Base-by-base conservation (phyloP, 2,329 filamentous ascomycete species). In the Nigrograna mackinnonii region DNA sequence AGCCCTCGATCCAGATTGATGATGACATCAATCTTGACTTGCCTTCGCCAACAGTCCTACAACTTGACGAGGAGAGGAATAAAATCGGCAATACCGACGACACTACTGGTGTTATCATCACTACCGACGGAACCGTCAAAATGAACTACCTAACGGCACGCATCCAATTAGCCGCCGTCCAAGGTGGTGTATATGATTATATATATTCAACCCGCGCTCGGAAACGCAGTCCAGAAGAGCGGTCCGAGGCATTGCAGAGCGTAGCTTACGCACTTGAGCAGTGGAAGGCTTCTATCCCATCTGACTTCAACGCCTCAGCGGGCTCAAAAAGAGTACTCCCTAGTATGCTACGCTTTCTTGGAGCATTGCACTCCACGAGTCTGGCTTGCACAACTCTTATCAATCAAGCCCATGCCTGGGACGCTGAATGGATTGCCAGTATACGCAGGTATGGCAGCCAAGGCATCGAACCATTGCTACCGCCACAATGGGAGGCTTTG, bases 21-120 rank as follows among this genome's bases (percentile, higher is more conserved):
- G 45, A 44, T 35, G 55, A 59, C 37, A 47, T 59, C 35, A 41
- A 59, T 43, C 49, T 59, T 40, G 54, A 59, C 22, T 42, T 55
- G 34, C 54, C 55, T 34, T 47, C 48, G 37, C 46, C 44, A 17
- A 26, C 6, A 35, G 33, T 40, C 33, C 17, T 43, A 36, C 19
- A 45, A n/a, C 22, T 37, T 12, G 44, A 47, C 16, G 38, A 54
- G 22, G 33, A 37, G 13, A 35, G 35, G 12, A 37, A 24, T 13
- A 39, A 47, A 20, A 35, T 37, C 31, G 21, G 41, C 22, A 43
- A 35, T 18, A 22, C 18, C 24, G 31, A 33, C 31, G 2, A 33
- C 11, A 17, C 31, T 17, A 9, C 33, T 16, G 55, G 55, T 34
- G 22, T 47, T 43, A 45, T 59, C 28, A 35, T 35, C 33, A 54